Base-by-base conservation (phyloP, 2,329 filamentous ascomycete genomes). In the Aspergillus persii region DNA sequence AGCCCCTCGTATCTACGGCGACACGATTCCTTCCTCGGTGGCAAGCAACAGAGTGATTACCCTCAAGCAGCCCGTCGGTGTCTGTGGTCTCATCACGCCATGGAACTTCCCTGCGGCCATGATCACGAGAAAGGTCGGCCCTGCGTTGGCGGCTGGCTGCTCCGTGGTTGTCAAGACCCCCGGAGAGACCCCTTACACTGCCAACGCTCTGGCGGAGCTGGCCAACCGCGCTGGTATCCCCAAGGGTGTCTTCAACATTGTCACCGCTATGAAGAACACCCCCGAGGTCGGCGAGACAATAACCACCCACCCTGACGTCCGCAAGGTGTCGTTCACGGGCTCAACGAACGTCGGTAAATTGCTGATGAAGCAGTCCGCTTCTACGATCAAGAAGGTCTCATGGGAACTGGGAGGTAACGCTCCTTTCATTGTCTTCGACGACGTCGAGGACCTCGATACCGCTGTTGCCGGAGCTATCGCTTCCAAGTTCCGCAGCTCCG, bases 381-480 rank as follows among this genome's bases (percentile, higher is more conserved):
- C 85, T 46, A 96, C 92, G 0, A 79, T 92, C 30, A 98, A 98
- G 84, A 91, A 91, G 72, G 81, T 91, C 1, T 95, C 91, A 0
- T 90, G 96, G 74, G 94, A 98, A 74, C 88, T 98, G 1, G 94
- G 94, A 56, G 95, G 94, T 51, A 98, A 98, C 74, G 91, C 94
- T 0, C 94, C 94, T 1, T 96, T 97, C 74, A 97, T 98, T 66
- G 92, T 98, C 36, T 98, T 98, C 71, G 92, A 98, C 70, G 94
- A 98, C 70, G 74, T 75, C 15, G 91, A 94, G 23, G 91, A 98
- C 71, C 79, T 98, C 23, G 93, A 97, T 60, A 79, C 81, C 4
- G 95, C 95, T 2, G 92, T 98, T 1, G 80, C 86, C 0, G 94
- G 93, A 29, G 92, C 92, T 51, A 85, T 98, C 56, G 80, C 88